These are phyloP conservation scores for Gossypium trilobum DNA, from an alignment of 441 rosid species.

Conservation along the genomic window DNA sequence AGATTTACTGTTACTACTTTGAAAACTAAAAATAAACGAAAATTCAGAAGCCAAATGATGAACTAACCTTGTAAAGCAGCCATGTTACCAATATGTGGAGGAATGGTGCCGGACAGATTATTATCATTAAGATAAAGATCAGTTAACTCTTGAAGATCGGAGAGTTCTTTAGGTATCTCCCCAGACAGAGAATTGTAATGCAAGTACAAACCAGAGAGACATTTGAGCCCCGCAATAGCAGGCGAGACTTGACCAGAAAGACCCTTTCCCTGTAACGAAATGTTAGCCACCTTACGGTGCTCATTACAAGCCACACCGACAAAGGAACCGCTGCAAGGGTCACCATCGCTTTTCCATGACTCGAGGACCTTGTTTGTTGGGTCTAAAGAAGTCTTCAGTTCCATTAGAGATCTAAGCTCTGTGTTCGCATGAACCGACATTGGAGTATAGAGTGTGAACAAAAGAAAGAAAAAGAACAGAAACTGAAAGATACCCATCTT, in stretches of 20 bases:
- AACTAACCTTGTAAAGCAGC: constrained; percentile 46
- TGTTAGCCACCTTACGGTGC: constrained; percentile 45
- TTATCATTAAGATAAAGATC: constrained; percentile 61
- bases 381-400: constrained; percentile 49
- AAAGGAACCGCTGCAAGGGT: constrained; percentile 53
- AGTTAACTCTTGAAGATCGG: constrained; percentile 31
- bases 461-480: constrained; percentile 22
- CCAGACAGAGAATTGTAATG: constrained; percentile 54
- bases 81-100: constrained; percentile 39
- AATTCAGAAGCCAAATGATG: not conserved
- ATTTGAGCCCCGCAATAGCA: constrained; percentile 44
- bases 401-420: constrained; percentile 66
- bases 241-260: constrained; percentile 41
- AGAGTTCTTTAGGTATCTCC: constrained; percentile 45
- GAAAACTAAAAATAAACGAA: not conserved
- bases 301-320: constrained; percentile 53
- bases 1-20: not conserved
- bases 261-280: constrained; percentile 48
- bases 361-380: constrained; percentile 43
- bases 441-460: constrained; percentile 19
- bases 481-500: constrained; percentile 22
- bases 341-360: constrained; percentile 45
- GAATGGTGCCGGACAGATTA: constrained; percentile 46
- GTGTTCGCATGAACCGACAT: constrained; percentile 32
- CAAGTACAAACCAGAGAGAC: constrained; percentile 53